A percentile compares a stretch with the other conserved stretches of the same genome.
phyloP scores from a whole-genome alignment of 169 alveolate genomes.

The Amoebophrya sp. region DNA sequence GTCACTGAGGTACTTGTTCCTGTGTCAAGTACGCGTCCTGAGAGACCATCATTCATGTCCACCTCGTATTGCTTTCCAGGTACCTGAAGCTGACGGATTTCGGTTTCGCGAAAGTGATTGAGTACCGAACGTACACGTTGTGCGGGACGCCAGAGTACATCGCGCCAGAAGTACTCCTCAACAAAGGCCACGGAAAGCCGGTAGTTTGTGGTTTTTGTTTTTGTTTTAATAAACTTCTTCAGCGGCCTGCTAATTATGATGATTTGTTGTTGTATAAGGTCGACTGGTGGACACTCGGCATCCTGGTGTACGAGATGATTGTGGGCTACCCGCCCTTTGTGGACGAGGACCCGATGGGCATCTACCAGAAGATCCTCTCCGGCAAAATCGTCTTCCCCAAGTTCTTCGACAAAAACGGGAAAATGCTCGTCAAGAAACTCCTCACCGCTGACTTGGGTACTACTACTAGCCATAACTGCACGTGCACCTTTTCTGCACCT shows the following conservation, averaged over 20 bases:
- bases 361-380: constrained; percentile 86
- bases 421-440: constrained; percentile 63
- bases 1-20: too few relatives aligned
- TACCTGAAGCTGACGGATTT: constrained; percentile 91
- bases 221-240: too few relatives aligned
- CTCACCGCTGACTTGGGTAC: constrained; percentile 57
- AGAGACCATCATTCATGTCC: too few relatives aligned
- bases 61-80: not conserved
- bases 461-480: too few relatives aligned
- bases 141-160: constrained; percentile 99
- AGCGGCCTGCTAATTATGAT: too few relatives aligned
- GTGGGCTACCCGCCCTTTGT: constrained; percentile 93
- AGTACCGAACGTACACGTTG: constrained; percentile 90
- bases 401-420: constrained; percentile 70
- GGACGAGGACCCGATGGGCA: constrained; percentile 92
- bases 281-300: constrained; percentile 94
- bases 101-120: constrained; percentile 98
- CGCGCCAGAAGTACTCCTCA: constrained; percentile 97
- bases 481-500: too few relatives aligned
- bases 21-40: too few relatives aligned
- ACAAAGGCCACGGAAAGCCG: constrained; percentile 87
- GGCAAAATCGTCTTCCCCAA: constrained; percentile 84
- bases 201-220: constrained; percentile 64
- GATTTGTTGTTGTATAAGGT: constrained; percentile 56
- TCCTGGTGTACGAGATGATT: constrained; percentile 83